These are phyloP conservation scores for Thinopyrum elongatum DNA, from an alignment of 176 grass and related monocot genomes.

Conservation along the genomic window DNA sequence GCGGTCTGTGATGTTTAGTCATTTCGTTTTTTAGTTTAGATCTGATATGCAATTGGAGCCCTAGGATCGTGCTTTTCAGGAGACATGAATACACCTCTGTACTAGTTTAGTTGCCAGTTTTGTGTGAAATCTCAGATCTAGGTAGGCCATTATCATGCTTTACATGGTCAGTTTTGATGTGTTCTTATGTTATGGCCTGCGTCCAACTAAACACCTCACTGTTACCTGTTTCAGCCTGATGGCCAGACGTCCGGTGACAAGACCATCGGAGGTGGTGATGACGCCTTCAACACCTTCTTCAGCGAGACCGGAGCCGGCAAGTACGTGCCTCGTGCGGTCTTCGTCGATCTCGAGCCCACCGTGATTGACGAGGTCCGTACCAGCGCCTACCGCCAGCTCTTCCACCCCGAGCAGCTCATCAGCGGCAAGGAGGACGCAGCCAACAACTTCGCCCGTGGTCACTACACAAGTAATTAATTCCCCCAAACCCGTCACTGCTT, in stretches of 20 bases:
- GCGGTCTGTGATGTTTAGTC: background rate
- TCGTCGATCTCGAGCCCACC: constrained; percentile 78
- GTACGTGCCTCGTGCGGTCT: constrained; percentile 76
- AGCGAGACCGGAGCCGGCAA: constrained; percentile 74
- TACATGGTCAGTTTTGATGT: background rate
- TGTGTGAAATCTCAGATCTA: background rate
- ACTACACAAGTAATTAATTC: constrained; percentile 73
- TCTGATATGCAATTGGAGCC: background rate
- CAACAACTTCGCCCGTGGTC: constrained; percentile 76
- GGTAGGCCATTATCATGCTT: background rate
- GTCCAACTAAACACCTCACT: background rate
- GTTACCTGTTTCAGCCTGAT: constrained; percentile 51
- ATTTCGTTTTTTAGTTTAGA: background rate
- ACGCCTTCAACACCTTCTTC: constrained; percentile 85
- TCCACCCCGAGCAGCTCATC: constrained; percentile 77
- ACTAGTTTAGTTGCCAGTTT: background rate
- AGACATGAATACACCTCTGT: no score
- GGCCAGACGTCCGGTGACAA: constrained; percentile 72
- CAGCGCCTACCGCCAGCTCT: constrained; percentile 64
- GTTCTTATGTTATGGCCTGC: background rate
- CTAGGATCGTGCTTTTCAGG: background rate
- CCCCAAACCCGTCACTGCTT: background rate
- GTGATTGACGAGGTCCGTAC: constrained; percentile 88
- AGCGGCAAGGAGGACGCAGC: constrained; percentile 75
- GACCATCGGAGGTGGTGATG: constrained; percentile 56